Evolutionary conservation across 805 yeast genomes (phyloP).

Genomic region (Barnettozyma wickerhamii): DNA sequence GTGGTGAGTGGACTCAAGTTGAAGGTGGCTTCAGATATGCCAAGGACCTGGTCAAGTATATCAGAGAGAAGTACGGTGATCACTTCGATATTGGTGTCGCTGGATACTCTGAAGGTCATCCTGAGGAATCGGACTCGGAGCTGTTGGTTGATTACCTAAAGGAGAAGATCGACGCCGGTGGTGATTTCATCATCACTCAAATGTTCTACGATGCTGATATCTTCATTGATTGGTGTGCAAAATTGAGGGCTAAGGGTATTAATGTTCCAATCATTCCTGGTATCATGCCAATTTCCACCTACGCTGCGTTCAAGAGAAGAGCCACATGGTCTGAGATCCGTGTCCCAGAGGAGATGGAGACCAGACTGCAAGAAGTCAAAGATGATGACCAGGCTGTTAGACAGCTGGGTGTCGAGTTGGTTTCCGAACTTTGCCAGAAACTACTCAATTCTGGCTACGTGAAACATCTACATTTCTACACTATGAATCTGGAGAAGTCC

Average conservation of each 20-base stretch:
- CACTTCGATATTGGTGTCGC: slow-evolving; percentile 96
- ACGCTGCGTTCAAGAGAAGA: slow-evolving; percentile 87
- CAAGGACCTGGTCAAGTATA: slow-evolving; percentile 76
- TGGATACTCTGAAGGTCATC: slow-evolving; percentile 96
- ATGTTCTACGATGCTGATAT: slow-evolving; percentile 93
- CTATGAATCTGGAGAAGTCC: slow-evolving; percentile 94
- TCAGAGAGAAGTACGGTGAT: slow-evolving; percentile 72
- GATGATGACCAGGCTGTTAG: slow-evolving; percentile 90
- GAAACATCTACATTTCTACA: slow-evolving; percentile 89
- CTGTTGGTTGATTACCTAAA: slow-evolving; percentile 60
- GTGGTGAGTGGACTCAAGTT: slow-evolving; percentile 35
- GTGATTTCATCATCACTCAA: slow-evolving; percentile 90
- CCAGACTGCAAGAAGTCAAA: slow-evolving; percentile 70
- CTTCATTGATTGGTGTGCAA: slow-evolving; percentile 77
- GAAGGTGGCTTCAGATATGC: slow-evolving; percentile 88
- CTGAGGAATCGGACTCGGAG: slow-evolving; percentile 62
- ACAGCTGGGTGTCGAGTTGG: slow-evolving; percentile 75
- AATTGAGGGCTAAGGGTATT: slow-evolving; percentile 67
- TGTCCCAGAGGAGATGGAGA: slow-evolving; percentile 70
- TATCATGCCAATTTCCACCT: slow-evolving; percentile 97
- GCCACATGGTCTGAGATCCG: slow-evolving; percentile 90
- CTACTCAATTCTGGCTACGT: slow-evolving; percentile 68
- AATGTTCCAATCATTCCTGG: slow-evolving; percentile 92
- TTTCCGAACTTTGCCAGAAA: slow-evolving; percentile 77
- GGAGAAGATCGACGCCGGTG: slow-evolving; percentile 92